phyloP scores from a whole-genome alignment of 495 filamentous ascomycete species.

The Xylaria intraflava region DNA sequence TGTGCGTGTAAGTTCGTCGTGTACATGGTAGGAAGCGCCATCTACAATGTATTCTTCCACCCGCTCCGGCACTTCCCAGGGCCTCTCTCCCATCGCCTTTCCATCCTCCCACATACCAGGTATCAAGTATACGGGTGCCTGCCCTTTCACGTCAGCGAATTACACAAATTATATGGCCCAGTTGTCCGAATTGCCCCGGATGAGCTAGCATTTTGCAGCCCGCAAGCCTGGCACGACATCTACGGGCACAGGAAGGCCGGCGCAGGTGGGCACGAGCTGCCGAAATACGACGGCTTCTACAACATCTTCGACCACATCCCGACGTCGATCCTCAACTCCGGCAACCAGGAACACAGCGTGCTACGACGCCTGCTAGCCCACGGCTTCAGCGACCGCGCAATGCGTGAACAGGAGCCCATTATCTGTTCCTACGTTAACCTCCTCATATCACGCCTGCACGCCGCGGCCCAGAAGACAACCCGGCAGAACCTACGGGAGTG shows the following conservation, averaged over 20 bases:
- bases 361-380: conserved; percentile 35
- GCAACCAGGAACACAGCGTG: conserved; percentile 17
- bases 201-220: conserved; percentile 45
- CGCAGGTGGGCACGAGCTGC: conserved; percentile 15
- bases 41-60: conserved; percentile 40
- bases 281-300: conserved; percentile 14
- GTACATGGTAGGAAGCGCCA: neutral
- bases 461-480: neutral
- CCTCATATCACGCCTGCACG: conserved; percentile 27
- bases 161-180: conserved; percentile 40
- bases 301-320: conserved; percentile 2
- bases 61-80: conserved; percentile 40
- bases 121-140: conserved; percentile 2
- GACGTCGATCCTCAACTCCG: conserved; percentile 9
- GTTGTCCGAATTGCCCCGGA: conserved; percentile 46
- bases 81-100: conserved; percentile 23
- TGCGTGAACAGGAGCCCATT: conserved; percentile 41
- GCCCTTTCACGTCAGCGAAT: conserved; percentile 2
- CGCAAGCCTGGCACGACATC: conserved; percentile 46
- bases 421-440: conserved; percentile 42
- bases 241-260: conserved; percentile 34
- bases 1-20: neutral
- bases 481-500: conserved; percentile 3
- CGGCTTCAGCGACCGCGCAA: conserved; percentile 43
- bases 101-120: conserved; percentile 22